phyloP scores from a whole-genome alignment of 2,329 filamentous ascomycete genomes.

The Penicillium palitans region DNA sequence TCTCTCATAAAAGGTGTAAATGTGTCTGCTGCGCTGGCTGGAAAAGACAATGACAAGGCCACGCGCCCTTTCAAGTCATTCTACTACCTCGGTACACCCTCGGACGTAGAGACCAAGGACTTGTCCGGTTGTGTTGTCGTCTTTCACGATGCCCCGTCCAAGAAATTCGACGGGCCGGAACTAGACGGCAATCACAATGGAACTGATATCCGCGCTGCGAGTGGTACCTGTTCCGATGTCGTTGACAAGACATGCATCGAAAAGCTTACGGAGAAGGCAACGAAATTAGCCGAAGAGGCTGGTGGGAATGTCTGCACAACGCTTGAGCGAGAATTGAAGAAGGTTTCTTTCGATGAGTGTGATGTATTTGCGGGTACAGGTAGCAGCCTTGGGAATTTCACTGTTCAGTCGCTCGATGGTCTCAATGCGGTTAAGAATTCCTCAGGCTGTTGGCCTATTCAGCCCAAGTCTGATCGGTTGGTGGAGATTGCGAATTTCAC shows the following conservation, averaged over 20 bases:
- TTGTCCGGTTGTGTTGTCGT: neutral
- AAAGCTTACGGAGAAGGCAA: neutral
- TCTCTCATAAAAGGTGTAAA: constrained; percentile 1
- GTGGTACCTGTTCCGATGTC: neutral
- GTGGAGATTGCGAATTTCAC: neutral
- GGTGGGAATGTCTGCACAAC: neutral
- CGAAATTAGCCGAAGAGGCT: neutral
- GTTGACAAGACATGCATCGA: neutral
- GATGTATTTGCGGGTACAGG: neutral
- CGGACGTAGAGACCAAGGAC: neutral
- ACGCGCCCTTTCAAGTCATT: neutral
- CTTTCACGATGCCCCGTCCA: neutral
- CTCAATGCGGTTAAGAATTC: neutral
- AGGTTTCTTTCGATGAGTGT: neutral
- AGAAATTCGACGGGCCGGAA: neutral
- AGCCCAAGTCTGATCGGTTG: neutral
- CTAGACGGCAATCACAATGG: neutral
- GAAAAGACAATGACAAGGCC: neutral
- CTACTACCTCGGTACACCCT: constrained; percentile 1
- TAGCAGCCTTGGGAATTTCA: neutral
- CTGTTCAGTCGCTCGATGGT: neutral
- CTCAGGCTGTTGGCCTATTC: neutral
- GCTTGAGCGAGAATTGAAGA: neutral
- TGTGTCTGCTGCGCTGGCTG: neutral
- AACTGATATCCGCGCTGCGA: neutral